Evolutionary conservation across 805 yeast species (phyloP).

Genomic region (Saccharomycopsis vini): DNA sequence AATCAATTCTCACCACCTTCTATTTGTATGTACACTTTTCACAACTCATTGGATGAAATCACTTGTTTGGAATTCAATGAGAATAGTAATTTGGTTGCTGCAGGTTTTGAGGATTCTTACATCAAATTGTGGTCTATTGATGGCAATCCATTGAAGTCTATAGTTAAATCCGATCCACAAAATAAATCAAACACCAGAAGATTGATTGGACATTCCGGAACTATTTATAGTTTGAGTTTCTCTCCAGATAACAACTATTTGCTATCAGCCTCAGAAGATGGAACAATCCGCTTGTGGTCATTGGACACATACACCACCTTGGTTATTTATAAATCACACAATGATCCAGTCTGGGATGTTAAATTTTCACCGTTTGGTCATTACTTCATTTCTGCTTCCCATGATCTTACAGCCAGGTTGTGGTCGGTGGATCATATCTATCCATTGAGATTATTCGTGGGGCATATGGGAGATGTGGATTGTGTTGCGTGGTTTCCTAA

Average conservation of each 20-base stretch:
- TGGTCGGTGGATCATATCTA: constrained; percentile 99
- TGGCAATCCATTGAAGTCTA: constrained; percentile 71
- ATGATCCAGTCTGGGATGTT: constrained; percentile 97
- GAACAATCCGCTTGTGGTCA: constrained; percentile 89
- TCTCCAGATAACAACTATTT: constrained; percentile 83
- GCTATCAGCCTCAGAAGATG: constrained; percentile 81
- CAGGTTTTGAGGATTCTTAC: constrained; percentile 88
- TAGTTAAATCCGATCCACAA: constrained; percentile 45
- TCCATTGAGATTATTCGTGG: constrained; percentile 93
- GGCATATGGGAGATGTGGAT: constrained; percentile 94
- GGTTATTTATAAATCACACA: constrained; percentile 94
- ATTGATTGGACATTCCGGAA: constrained; percentile 87
- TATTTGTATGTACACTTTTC: constrained; percentile 97
- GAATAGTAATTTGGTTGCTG: constrained; percentile 81
- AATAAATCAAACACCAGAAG: constrained; percentile 36
- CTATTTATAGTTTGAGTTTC: constrained; percentile 84
- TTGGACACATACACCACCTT: constrained; percentile 81
- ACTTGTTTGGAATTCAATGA: constrained; percentile 82
- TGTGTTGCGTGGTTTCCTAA: constrained; percentile 94
- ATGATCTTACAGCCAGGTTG: constrained; percentile 92
- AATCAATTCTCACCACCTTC: constrained; percentile 78
- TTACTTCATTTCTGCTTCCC: constrained; percentile 96
- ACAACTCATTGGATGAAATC: constrained; percentile 83
- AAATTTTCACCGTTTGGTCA: constrained; percentile 92
- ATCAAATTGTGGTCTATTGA: constrained; percentile 90